Evolutionary conservation across 345 rosid genomes (phyloP), one percentile per base, ranked within the genome.

Genomic region (Pugionium cornutum): DNA sequence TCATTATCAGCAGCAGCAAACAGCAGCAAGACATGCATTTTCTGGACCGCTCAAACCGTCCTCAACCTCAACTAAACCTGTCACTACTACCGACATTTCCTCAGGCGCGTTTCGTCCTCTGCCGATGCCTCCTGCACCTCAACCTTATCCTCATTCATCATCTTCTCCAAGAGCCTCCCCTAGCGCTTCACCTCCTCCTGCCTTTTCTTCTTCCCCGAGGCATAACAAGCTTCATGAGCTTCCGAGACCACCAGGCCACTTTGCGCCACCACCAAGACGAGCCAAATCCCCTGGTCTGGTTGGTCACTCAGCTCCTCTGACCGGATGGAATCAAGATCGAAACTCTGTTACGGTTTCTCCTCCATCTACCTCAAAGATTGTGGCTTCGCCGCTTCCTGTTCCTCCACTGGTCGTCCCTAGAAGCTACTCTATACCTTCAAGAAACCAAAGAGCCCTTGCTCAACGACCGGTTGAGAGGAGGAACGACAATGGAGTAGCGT

Each of bases 161-260:
- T 73, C 86, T 69, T 78, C 97, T 63, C 91, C 94, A 51, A 84
- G 80, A 75, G 79, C 66, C 62, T 91, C 92, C 46, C 96, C 96
- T n/a, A 81, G 73, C 51, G 85, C 92, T 35, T 94, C 97, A 40
- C 99, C 99, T 39, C 99, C 97, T 87, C 36, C 86, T 77, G 62
- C 82, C 49, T 69, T 85, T 53, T 69, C 86, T 89, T 55, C 71
- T 47, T 88, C 97, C 57, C 97, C 95, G 29, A 84, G 85, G 58
- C 80, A 77, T 54, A 87, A 80, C 39, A 92, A 87, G 82, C 95
- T 89, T 63, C 96, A 95, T 49, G 85, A 87, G 79, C 99, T 95
- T 78, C 99, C 99, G 4, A 79, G 95, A 80, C 97, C 99, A 25
- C 97, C 99, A 0, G 75, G 70, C 59, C 48, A 62, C 66, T 39